Conservation (phyloP, 306 rosid species). For the Psophocarpus tetragonolobus region DNA sequence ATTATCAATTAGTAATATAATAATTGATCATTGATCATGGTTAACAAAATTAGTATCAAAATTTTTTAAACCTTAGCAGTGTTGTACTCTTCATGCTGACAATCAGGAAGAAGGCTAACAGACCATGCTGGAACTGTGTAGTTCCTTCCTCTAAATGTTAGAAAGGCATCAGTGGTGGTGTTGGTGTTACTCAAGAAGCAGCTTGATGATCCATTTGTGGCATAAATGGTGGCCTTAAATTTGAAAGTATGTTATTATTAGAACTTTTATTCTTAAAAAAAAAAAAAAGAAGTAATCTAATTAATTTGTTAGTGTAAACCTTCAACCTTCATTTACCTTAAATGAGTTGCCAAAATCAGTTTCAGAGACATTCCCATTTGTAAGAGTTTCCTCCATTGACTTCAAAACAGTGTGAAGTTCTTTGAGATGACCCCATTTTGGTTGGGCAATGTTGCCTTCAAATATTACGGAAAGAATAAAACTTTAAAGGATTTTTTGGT, state of each 20-base stretch:
- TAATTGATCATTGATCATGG: neutral
- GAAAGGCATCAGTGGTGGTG: constrained; percentile 41
- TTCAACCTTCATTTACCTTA: constrained; percentile 32
- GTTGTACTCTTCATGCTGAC: constrained; percentile 49
- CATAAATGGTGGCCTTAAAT: constrained; percentile 48
- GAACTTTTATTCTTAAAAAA: neutral
- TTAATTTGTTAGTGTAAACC: neutral
- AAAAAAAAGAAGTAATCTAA: neutral
- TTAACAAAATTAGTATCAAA: neutral
- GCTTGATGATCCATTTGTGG: constrained; percentile 39
- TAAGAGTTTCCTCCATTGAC: constrained; percentile 49
- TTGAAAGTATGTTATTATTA: neutral
- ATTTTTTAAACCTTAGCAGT: constrained; percentile 48
- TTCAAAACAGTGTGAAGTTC: constrained; percentile 50
- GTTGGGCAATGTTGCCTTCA: no score
- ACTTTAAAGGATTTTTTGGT: no score
- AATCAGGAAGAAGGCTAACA: constrained; percentile 60
- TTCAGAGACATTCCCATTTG: constrained; percentile 37
- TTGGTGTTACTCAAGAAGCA: constrained; percentile 57
- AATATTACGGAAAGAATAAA: no score
- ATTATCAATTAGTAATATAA: neutral
- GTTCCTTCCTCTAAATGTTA: constrained; percentile 37
- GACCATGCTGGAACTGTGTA: constrained; percentile 65
- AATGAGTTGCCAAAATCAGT: constrained; percentile 46
- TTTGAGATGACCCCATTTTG: no score